Evolutionary conservation across 805 yeast species (phyloP).

Genomic region (Wickerhamomyces chambardii): DNA sequence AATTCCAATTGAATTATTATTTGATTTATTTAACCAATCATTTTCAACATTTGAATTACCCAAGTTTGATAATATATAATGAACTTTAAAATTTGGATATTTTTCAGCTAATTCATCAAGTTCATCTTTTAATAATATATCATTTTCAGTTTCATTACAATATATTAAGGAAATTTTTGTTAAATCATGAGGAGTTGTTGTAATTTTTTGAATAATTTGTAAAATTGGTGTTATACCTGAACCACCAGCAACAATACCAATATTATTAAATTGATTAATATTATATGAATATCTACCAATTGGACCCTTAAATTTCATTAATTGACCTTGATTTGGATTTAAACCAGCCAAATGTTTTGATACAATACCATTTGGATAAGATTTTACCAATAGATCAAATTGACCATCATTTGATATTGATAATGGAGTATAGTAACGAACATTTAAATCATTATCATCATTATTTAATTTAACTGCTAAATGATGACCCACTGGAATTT

Average conservation of each 20-base stretch:
- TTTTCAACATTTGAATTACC: no score
- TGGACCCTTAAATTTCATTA: slow-evolving; percentile 69
- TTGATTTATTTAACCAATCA: no score
- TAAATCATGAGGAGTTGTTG: slow-evolving; percentile 58
- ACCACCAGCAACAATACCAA: slow-evolving; percentile 76
- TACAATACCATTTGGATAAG: slow-evolving; percentile 64
- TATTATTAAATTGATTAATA: slow-evolving; percentile 50
- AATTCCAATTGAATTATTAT: slow-evolving; percentile 43
- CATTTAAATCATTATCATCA: slow-evolving; percentile 20
- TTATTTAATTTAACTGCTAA: slow-evolving; percentile 44
- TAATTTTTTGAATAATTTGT: slow-evolving; percentile 64
- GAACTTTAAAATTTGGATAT: slow-evolving; percentile 54
- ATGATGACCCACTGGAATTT: slow-evolving; percentile 71
- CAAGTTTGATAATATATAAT: slow-evolving; percentile 47
- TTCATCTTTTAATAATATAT: slow-evolving; percentile 64
- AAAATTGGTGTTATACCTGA: slow-evolving; percentile 87
- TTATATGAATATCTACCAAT: slow-evolving; percentile 61
- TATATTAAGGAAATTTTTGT: slow-evolving; percentile 56
- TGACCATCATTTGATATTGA: slow-evolving; percentile 65
- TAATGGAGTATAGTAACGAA: slow-evolving; percentile 72
- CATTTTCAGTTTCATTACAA: slow-evolving; percentile 72
- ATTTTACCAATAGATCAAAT: slow-evolving; percentile 70
- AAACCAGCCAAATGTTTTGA: slow-evolving; percentile 59
- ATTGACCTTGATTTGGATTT: slow-evolving; percentile 47
- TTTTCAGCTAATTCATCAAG: slow-evolving; percentile 57